phyloP scores from a whole-genome alignment of 2,329 filamentous ascomycete species.

The Macrophomina pseudophaseolina region DNA sequence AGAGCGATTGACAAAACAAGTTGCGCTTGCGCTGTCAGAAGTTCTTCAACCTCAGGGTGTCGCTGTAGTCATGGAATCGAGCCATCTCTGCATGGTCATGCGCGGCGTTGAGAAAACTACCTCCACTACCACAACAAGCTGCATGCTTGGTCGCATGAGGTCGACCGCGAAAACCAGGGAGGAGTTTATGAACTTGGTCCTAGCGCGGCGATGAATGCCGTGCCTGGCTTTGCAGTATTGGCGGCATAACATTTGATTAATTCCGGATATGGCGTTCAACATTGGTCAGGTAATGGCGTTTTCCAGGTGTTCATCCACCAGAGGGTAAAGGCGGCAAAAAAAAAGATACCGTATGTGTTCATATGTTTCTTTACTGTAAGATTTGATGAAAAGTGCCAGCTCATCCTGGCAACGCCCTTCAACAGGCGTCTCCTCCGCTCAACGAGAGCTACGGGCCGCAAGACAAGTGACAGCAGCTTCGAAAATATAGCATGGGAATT shows the following conservation, averaged over 20 bases:
- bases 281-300: slow-evolving; percentile 22
- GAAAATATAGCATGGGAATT: not conserved
- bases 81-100: slow-evolving; percentile 98
- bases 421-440: slow-evolving; percentile 15
- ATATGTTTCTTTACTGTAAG: slow-evolving; percentile 17
- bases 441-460: not conserved
- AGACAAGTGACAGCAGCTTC: not conserved
- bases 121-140: slow-evolving; percentile 89
- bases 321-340: slow-evolving; percentile 17
- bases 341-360: slow-evolving; percentile 24
- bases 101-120: slow-evolving; percentile 93
- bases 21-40: slow-evolving; percentile 91
- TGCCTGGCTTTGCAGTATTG: not conserved
- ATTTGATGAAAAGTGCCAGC: slow-evolving; percentile 16
- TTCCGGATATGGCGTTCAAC: slow-evolving; percentile 6
- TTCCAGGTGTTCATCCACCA: slow-evolving; percentile 26
- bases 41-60: slow-evolving; percentile 93
- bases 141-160: slow-evolving; percentile 95
- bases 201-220: slow-evolving; percentile 8
- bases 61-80: slow-evolving; percentile 96
- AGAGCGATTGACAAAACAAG: slow-evolving; percentile 93
- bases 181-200: slow-evolving; percentile 82
- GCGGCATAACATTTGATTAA: not conserved
- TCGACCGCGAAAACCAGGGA: slow-evolving; percentile 91
- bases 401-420: slow-evolving; percentile 17